Evolutionary conservation across 768 basidiomycete genomes (phyloP).

Genomic region (Erythrobasidium yunnanense): DNA sequence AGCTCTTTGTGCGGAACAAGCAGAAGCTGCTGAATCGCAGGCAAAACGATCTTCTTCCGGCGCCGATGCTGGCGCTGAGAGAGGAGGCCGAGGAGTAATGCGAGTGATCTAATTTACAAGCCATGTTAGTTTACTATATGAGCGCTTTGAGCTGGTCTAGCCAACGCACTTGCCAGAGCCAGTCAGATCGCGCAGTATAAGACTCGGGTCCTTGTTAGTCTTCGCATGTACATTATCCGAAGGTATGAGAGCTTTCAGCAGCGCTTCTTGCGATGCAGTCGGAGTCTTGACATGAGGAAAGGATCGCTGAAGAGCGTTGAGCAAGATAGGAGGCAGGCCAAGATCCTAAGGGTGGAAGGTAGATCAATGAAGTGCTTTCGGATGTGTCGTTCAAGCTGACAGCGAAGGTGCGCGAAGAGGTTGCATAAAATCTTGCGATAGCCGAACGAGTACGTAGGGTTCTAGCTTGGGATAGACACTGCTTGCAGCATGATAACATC

Average conservation of each 20-base stretch:
- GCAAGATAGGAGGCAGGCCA: not conserved
- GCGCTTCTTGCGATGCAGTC: slow-evolving; percentile 4
- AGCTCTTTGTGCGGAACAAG: slow-evolving; percentile 22
- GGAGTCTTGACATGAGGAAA: slow-evolving; percentile 12
- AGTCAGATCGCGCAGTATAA: slow-evolving; percentile 22
- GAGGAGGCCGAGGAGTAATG: slow-evolving; percentile 7
- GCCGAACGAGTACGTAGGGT: no score
- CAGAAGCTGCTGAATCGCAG: slow-evolving; percentile 16
- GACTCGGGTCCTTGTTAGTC: not conserved
- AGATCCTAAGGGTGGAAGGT: no score
- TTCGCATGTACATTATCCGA: no score
- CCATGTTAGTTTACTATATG: not conserved
- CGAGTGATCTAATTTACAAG: not conserved
- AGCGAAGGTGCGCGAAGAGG: no score
- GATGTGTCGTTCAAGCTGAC: no score
- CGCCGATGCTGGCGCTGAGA: not conserved
- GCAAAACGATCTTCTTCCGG: not conserved
- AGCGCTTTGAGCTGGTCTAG: not conserved
- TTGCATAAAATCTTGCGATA: no score
- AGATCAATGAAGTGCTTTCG: no score
- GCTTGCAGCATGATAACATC: no score
- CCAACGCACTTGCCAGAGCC: slow-evolving; percentile 19
- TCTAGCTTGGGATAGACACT: no score
- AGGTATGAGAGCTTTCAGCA: not conserved
- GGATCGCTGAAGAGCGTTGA: not conserved